Evolutionary conservation across 148 eudicot genomes (phyloP).

Genomic region (Persicaria tinctoria): DNA sequence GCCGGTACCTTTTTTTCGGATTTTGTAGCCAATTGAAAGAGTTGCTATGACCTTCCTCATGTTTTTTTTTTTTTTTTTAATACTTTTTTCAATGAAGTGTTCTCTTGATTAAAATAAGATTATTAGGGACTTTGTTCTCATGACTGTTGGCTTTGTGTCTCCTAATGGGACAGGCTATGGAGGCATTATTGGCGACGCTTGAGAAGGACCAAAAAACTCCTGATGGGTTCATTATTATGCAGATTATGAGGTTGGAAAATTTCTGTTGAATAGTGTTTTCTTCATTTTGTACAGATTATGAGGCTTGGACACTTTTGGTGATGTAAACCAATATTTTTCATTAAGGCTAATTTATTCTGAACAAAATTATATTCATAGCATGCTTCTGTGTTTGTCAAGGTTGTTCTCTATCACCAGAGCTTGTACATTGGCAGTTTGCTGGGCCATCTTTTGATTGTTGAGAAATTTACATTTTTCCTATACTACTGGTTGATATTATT

Average conservation of each 20-base stretch:
- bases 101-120: background rate
- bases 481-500: background rate
- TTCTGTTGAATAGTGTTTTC: background rate
- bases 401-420: background rate
- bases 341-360: background rate
- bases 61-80: background rate
- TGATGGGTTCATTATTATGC: constrained; percentile 64
- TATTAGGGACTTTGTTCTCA: background rate
- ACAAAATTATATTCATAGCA: background rate
- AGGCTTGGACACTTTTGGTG: background rate
- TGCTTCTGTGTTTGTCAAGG: background rate
- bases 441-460: constrained; percentile 1
- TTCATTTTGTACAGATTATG: background rate
- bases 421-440: background rate
- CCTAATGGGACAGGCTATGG: constrained; percentile 46
- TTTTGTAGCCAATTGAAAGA: background rate
- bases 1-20: background rate
- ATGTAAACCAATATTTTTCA: background rate
- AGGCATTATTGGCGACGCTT: constrained; percentile 59
- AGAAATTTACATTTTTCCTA: background rate
- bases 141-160: background rate
- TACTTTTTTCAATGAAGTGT: background rate
- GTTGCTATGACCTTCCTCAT: background rate
- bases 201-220: constrained; percentile 38
- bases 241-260: constrained; percentile 58